These are phyloP conservation scores for Pelargonium australe DNA, from an alignment of 441 rosid species.

Conservation along the genomic window DNA sequence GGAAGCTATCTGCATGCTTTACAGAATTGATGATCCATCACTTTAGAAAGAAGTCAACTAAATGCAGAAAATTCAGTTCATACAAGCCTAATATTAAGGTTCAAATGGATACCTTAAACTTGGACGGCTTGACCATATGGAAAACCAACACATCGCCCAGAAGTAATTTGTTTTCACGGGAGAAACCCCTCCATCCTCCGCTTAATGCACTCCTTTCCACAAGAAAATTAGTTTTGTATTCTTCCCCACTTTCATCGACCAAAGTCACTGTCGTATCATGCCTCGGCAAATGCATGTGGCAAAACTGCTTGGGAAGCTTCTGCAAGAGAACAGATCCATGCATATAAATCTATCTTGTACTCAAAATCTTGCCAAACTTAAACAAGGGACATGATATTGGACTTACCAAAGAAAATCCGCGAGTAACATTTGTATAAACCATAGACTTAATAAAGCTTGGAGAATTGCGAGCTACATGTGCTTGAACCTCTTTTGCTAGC, in stretches of 20 bases:
- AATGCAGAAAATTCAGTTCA: neutral
- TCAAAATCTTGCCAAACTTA: neutral
- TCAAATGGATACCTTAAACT: constrained; percentile 15
- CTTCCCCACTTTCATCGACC: constrained; percentile 2
- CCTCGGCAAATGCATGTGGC: constrained; percentile 9
- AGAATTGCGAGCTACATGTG: neutral
- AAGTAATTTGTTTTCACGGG: constrained; percentile 10
- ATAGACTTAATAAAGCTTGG: constrained; percentile 8
- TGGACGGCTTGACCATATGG: constrained; percentile 15
- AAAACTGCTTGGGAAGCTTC: constrained; percentile 14
- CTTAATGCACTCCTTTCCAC: neutral
- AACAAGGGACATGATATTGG: neutral
- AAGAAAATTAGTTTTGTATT: constrained; percentile 11
- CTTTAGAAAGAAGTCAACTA: neutral
- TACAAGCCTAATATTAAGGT: neutral
- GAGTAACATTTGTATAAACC: constrained; percentile 6
- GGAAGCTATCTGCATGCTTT: neutral
- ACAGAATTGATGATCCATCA: neutral
- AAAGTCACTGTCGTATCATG: constrained; percentile 14
- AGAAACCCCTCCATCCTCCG: constrained; percentile 18
- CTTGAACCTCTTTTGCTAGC: constrained; percentile 11
- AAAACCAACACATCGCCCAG: constrained; percentile 16
- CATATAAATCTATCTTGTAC: neutral
- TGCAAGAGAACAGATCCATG: constrained; percentile 9
- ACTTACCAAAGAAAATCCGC: constrained; percentile 6